Percentiles rank a stretch among this genome's conserved stretches.
Conservation (phyloP, 805 yeast species). For the Teunomyces tritomae region DNA sequence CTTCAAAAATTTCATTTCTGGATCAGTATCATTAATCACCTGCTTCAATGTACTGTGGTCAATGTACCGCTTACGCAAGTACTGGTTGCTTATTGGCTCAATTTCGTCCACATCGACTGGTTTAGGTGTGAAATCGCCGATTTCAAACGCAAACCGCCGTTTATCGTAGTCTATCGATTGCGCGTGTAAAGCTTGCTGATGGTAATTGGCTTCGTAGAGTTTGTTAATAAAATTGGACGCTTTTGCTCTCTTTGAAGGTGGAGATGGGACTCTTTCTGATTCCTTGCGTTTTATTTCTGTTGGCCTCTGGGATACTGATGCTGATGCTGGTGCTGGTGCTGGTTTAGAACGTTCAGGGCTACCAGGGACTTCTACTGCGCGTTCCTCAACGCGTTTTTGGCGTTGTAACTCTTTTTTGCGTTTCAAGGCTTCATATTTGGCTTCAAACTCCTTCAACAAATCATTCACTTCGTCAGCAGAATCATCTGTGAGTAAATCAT, state of each 20-base stretch:
- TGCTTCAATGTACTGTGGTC: constrained; percentile 28
- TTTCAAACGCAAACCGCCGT: constrained; percentile 25
- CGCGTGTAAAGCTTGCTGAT: constrained; percentile 3
- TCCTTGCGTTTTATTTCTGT: neutral
- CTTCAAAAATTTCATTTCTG: constrained; percentile 47
- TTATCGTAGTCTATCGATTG: constrained; percentile 19
- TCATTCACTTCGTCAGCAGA: constrained; percentile 38
- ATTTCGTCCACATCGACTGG: constrained; percentile 16
- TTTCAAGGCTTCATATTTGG: constrained; percentile 19
- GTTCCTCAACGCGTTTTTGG: neutral
- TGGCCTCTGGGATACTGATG: constrained; percentile 8
- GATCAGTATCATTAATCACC: constrained; percentile 38
- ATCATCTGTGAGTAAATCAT: constrained; percentile 35
- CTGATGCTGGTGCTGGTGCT: constrained; percentile 3
- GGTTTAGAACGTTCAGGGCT: constrained; percentile 6
- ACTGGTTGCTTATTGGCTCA: constrained; percentile 18
- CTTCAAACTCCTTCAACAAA: constrained; percentile 34
- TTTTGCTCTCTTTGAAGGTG: neutral
- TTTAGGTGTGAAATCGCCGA: constrained; percentile 7
- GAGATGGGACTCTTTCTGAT: neutral
- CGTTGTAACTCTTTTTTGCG: constrained; percentile 14
- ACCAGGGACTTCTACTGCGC: constrained; percentile 11
- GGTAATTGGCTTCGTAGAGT: constrained; percentile 13
- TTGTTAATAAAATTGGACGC: constrained; percentile 18
- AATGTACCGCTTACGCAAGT: constrained; percentile 24